Conservation (phyloP, 1,284 basidiomycete species). For the Fistulina hepatica region DNA sequence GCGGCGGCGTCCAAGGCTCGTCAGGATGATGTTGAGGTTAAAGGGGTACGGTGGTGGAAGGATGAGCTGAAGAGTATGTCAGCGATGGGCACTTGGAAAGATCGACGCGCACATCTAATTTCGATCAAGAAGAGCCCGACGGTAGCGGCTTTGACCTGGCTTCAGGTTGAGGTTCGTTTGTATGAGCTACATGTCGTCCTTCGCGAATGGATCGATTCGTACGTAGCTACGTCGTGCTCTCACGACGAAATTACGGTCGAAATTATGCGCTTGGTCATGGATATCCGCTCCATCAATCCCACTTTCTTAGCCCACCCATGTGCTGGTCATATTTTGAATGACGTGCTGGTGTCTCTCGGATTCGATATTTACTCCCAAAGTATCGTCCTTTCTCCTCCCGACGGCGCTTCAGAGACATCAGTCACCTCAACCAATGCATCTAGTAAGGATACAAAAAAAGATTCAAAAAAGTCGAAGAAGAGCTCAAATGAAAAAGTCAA, state of each 20-base stretch:
- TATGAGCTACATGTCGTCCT: slow-evolving; percentile 44
- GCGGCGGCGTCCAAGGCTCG: no score
- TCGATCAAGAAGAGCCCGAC: slow-evolving; percentile 33
- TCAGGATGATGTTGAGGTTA: no score
- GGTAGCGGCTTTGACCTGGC: slow-evolving; percentile 29
- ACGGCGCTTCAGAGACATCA: slow-evolving; percentile 29
- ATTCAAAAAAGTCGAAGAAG: no score
- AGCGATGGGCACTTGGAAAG: slow-evolving; percentile 18
- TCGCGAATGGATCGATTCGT: slow-evolving; percentile 36
- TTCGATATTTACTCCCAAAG: slow-evolving; percentile 4
- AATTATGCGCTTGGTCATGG: slow-evolving; percentile 37
- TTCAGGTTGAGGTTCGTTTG: slow-evolving; percentile 40
- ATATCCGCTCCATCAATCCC: slow-evolving; percentile 28
- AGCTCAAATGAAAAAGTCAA: no score
- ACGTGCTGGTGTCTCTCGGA: slow-evolving; percentile 23
- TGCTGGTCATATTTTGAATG: slow-evolving; percentile 27
- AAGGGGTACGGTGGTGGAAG: no score
- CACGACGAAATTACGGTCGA: slow-evolving; percentile 35
- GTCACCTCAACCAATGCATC: no score
- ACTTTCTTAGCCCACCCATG: slow-evolving; percentile 31
- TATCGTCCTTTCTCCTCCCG: slow-evolving; percentile 36
- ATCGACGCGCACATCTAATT: slow-evolving; percentile 26
- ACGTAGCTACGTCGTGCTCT: slow-evolving; percentile 24
- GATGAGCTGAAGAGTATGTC: slow-evolving; percentile 30
- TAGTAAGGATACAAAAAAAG: no score